Percentiles rank a stretch among this genome's conserved stretches.
phyloP scores from a whole-genome alignment of 345 rosid genomes.

The Moricandia moricandioides region DNA sequence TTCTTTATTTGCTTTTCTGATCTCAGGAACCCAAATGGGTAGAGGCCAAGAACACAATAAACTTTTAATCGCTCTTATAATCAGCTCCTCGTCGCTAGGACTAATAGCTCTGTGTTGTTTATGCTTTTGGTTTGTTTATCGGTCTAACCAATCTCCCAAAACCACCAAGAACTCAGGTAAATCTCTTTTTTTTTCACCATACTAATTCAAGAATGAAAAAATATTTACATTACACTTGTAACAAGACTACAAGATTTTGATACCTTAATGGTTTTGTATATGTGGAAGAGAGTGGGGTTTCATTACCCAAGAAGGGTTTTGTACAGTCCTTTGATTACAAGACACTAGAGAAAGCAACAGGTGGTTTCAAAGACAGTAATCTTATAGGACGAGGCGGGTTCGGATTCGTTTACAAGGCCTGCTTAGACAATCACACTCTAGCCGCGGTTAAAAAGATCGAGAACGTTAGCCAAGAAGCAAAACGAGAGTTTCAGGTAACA shows the following conservation, averaged over 20 bases:
- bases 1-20: slow-evolving; percentile 20
- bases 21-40: slow-evolving; percentile 49
- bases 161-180: slow-evolving; percentile 51
- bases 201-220: background rate
- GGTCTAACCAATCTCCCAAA: slow-evolving; percentile 40
- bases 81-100: slow-evolving; percentile 51
- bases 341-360: slow-evolving; percentile 65
- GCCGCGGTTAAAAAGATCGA: slow-evolving; percentile 83
- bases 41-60: slow-evolving; percentile 51
- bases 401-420: slow-evolving; percentile 80
- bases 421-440: slow-evolving; percentile 47
- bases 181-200: background rate
- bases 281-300: slow-evolving; percentile 41
- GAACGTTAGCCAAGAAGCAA: slow-evolving; percentile 62
- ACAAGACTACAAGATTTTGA: background rate
- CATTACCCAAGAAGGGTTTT: slow-evolving; percentile 39
- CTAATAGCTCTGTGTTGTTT: slow-evolving; percentile 14
- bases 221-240: no score
- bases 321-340: slow-evolving; percentile 52
- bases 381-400: slow-evolving; percentile 85
- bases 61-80: slow-evolving; percentile 47
- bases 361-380: slow-evolving; percentile 61
- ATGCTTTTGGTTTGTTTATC: slow-evolving; percentile 21
- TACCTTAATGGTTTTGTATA: slow-evolving; percentile 34
- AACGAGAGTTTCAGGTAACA: slow-evolving; percentile 77